Base-by-base conservation (phyloP, 2,329 filamentous ascomycete species). In the Aureobasidium subglaciale region DNA sequence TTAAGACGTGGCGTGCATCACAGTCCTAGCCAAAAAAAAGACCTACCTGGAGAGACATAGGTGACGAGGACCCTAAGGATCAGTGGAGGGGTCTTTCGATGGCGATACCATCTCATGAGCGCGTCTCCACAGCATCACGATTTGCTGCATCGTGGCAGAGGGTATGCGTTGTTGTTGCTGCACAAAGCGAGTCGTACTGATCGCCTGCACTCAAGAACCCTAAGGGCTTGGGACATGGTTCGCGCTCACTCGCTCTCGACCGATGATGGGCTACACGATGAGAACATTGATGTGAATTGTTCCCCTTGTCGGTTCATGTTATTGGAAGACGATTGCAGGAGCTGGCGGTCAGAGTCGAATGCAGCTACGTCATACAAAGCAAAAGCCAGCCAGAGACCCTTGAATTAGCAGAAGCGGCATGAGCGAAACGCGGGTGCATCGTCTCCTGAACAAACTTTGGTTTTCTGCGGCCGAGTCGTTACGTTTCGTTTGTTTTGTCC, bases 1-100 rank as follows among this genome's bases (percentile, higher is more conserved):
- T 50, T 22, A 22, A 41, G 34, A 52, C 48, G 48, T 52, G 48
- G 48, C 48, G 32, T 41, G 48, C 48, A 32, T 52, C 22, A 50
- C 5, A 50, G 22, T 6, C 22, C 18, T 16, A 50, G 32, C 46
- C 46, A 13, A 38, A 29, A 5, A 15, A 29, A 6, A 15, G 22
- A 8, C 46, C 29, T 7, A 11, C 11, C 27, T 7, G 16, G 8
- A 25, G 20, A n/a, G 43, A 48, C 30, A 35, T 35, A 18, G 8
- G 20, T 35, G 13, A 25, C 2, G 5, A 25, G 10, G 9, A n/a
- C 13, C 18, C 10, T 1, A 16, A 29, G 11, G 4, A 7, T 10
- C 11, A 32, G 9, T 3, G 2, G 1, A 3, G 16, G 5, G 13
- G 20, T 30, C 11, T 30, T 16, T 2, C 16, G 16, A 22, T n/a